Conservation (phyloP, 1,284 basidiomycete species). For the Clitocybe nebularis region DNA sequence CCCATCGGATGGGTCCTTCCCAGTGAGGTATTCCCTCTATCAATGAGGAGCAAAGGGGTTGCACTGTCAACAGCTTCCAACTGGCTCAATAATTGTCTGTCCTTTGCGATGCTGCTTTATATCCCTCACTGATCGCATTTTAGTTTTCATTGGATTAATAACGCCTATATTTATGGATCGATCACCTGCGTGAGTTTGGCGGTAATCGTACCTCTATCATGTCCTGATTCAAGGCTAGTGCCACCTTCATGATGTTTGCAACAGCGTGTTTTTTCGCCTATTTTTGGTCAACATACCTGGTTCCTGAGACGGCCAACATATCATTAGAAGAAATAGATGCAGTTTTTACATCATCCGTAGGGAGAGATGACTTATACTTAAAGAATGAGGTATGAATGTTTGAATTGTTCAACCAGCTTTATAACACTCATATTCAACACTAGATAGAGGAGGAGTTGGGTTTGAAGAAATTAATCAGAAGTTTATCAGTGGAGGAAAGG, state of each 20-base stretch:
- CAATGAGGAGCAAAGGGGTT: conserved; percentile 81
- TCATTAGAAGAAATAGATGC: conserved; percentile 76
- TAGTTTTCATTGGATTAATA: conserved; percentile 77
- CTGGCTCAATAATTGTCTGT: conserved; percentile 77
- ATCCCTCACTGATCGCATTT: conserved; percentile 15
- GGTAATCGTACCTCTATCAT: too few species aligned
- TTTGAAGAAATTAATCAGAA: conserved; percentile 22
- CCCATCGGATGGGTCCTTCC: conserved; percentile 85
- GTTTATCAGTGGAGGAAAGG: conserved; percentile 11
- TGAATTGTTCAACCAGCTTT: neutral
- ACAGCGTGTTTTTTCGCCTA: conserved; percentile 61
- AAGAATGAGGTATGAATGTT: conserved; percentile 41
- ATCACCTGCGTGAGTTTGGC: conserved; percentile 50
- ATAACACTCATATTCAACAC: neutral
- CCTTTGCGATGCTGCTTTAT: conserved; percentile 11
- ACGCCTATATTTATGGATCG: conserved; percentile 69
- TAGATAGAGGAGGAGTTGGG: conserved; percentile 31
- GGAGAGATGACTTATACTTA: conserved; percentile 45
- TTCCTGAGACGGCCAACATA: conserved; percentile 76
- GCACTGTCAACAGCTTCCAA: conserved; percentile 82
- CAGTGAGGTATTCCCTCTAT: conserved; percentile 83
- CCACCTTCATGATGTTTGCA: conserved; percentile 67
- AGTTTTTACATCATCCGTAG: conserved; percentile 58
- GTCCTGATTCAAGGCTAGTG: conserved; percentile 29
- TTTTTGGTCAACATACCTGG: conserved; percentile 61